These are phyloP conservation scores for Phytophthora pseudosyringae DNA, from an alignment of 352 stramenopile genomes.

Conservation along the genomic window DNA sequence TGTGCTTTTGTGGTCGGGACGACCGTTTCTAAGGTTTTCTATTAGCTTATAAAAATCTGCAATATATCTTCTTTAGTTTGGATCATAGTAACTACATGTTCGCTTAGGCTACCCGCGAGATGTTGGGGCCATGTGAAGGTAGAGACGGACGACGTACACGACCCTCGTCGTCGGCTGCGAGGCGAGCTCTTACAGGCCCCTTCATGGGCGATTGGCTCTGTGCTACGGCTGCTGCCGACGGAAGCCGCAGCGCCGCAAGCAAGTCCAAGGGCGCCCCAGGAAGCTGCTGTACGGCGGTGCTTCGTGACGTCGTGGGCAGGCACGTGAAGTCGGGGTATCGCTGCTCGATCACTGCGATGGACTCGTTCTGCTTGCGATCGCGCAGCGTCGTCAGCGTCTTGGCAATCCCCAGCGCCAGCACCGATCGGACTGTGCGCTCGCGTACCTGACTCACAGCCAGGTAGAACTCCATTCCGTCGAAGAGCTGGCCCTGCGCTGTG, in stretches of 20 bases:
- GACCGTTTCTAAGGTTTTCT: conserved; percentile 30
- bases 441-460: conserved; percentile 54
- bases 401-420: conserved; percentile 47
- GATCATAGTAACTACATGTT: conserved; percentile 29
- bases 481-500: conserved; percentile 38
- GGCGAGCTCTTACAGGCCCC: conserved; percentile 3
- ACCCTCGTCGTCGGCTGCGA: conserved; percentile 21
- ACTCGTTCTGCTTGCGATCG: conserved; percentile 48
- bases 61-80: conserved; percentile 22
- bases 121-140: conserved; percentile 22
- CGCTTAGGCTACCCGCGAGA: conserved; percentile 27
- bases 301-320: conserved; percentile 29
- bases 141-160: conserved; percentile 30
- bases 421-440: conserved; percentile 37
- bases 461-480: conserved; percentile 78
- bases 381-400: conserved; percentile 41
- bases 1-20: conserved; percentile 6
- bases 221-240: conserved; percentile 24
- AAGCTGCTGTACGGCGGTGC: conserved; percentile 12
- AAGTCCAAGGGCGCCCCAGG: conserved; percentile 29
- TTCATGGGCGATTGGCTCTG: conserved; percentile 18
- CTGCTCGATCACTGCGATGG: conserved; percentile 62
- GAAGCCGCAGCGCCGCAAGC: conserved; percentile 37
- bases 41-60: conserved; percentile 32
- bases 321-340: conserved; percentile 76